Base-by-base conservation (phyloP, 257 asterid species). In the Paulownia fortunei region DNA sequence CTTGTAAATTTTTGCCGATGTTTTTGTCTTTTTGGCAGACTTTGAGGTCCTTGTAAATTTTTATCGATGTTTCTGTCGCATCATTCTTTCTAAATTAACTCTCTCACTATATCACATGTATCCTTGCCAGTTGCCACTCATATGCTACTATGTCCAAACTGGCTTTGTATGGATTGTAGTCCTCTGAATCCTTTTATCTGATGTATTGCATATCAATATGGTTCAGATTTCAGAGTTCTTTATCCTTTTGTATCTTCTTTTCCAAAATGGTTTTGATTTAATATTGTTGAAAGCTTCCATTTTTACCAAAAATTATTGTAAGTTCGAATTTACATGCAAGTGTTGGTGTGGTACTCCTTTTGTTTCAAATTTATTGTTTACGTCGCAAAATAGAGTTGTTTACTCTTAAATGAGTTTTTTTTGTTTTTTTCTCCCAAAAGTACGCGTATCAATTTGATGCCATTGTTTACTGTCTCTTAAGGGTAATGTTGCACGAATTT, bases 11-110 rank as follows among this genome's bases (percentile, higher is more conserved):
- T 81, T 76, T 69, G 76, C 69, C 64, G 39, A 56, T 37, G 72
- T 18, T 71, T 56, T 37, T n/a, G 41, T 68, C 15, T 21, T 55
- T 54, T 42, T 59, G 84, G 42, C 73, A 26, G 56, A 76, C 65
- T 81, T 72, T 66, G 85, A 73, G 82, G 82, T 73, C 70, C 73
- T 63, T 82, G 89, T 82, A 85, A 71, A 85, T 82, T 81, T 84
- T 78, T 71, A 79, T 81, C 61, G 70, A 62, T 46, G 69, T 34
- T 76, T 24, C 27, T 52, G 62, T 41, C 46, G 74, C 80, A 32
- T 81, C 79, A 80, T 86, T 83, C 79, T 83, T 86, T 86, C 80
- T 56, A 72, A 74, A 56, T 81, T 63, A 72, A 60, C 79, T 62
- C 73, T 62, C 73, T 63, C 59, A 2, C 24, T 59, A 69, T 63